These are phyloP conservation scores for Clavulina sp. DNA, from an alignment of 768 basidiomycete genomes.

Conservation along the genomic window DNA sequence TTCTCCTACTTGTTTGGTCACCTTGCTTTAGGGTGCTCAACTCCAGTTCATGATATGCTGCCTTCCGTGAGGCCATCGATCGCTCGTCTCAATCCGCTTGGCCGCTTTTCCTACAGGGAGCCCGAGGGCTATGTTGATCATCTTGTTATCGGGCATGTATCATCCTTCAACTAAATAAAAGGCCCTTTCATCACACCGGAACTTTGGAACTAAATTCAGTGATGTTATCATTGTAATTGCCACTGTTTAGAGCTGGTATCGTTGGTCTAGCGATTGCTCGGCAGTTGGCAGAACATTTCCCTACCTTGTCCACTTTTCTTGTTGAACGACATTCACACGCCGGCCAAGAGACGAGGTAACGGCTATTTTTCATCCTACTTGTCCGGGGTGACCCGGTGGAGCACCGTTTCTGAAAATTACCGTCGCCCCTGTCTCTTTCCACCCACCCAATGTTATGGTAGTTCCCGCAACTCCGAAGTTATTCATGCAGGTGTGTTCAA, in stretches of 20 bases:
- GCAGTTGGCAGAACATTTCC: conserved; percentile 44
- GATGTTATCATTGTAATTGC: not conserved
- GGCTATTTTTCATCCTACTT: conserved; percentile 7
- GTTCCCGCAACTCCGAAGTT: conserved; percentile 89
- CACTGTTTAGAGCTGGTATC: conserved; percentile 33
- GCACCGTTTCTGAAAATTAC: conserved; percentile 3
- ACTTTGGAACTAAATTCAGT: not conserved
- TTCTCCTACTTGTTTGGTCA: not conserved
- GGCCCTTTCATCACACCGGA: not conserved
- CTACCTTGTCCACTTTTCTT: conserved; percentile 53
- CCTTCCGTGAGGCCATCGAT: not conserved
- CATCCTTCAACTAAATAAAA: not conserved
- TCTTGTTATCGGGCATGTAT: conserved; percentile 40
- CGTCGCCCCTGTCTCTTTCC: not conserved
- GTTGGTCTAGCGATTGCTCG: conserved; percentile 79
- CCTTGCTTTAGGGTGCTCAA: not conserved
- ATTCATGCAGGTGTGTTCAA: conserved; percentile 67
- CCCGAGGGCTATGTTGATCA: conserved; percentile 39
- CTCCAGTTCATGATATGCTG: not conserved
- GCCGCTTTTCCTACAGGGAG: conserved; percentile 1
- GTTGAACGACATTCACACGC: conserved; percentile 58
- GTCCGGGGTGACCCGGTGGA: not conserved
- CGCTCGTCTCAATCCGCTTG: not conserved
- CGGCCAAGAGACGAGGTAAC: conserved; percentile 77
- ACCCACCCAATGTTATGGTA: conserved; percentile 17